A percentile compares a stretch with the other conserved stretches of the same genome.
phyloP scores from a whole-genome alignment of 768 basidiomycete genomes.

The Panaeolus papilionaceus region DNA sequence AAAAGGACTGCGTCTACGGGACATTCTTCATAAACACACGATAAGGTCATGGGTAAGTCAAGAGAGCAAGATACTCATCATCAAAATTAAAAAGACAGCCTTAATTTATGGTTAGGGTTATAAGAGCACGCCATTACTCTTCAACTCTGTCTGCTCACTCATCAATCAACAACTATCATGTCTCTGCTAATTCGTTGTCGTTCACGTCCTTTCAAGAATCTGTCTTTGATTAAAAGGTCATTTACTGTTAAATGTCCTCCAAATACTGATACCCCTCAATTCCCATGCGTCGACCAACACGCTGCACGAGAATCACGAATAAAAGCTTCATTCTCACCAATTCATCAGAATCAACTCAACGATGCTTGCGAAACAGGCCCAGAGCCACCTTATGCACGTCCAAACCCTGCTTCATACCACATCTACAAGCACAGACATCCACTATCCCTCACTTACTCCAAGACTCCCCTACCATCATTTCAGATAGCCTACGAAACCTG shows the following conservation, averaged over 20 bases:
- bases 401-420: slow-evolving; percentile 75
- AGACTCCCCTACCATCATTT: slow-evolving; percentile 65
- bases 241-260: not conserved
- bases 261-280: slow-evolving; percentile 35
- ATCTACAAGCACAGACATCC: slow-evolving; percentile 67
- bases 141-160: not conserved
- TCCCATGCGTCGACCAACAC: slow-evolving; percentile 88
- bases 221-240: not conserved
- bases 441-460: slow-evolving; percentile 65
- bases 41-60: not conserved
- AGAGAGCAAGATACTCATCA: not conserved
- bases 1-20: slow-evolving; percentile 15
- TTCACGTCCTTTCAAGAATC: not conserved
- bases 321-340: slow-evolving; percentile 24
- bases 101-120: slow-evolving; percentile 16
- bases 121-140: not conserved
- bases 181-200: slow-evolving; percentile 18
- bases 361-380: slow-evolving; percentile 61
- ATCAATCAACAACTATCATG: slow-evolving; percentile 18
- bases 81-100: not conserved
- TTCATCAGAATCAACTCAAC: slow-evolving; percentile 27
- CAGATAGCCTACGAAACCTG: slow-evolving; percentile 98
- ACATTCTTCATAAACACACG: not conserved
- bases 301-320: slow-evolving; percentile 68
- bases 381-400: slow-evolving; percentile 83